Evolutionary conservation across 2,329 filamentous ascomycete genomes (phyloP), one percentile per base, ranked within the genome.

Genomic region (Fusarium marasasianum): DNA sequence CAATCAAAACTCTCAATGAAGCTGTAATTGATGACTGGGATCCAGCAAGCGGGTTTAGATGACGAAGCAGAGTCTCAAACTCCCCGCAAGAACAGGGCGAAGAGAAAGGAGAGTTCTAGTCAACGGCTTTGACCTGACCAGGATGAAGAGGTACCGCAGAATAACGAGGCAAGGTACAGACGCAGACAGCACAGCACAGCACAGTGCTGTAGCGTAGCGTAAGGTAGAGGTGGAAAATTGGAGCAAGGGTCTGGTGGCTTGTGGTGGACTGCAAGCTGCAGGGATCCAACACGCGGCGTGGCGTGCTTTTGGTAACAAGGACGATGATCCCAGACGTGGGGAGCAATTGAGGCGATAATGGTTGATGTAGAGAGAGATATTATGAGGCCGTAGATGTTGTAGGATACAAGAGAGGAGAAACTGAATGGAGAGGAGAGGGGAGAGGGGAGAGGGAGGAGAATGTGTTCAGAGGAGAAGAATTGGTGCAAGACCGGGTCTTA

Each of bases 51-150:
- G 62, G 67, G 69, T 69, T 71, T 57, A 69, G 77, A 77, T 78
- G 77, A 77, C 73, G 74, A 73, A 76, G 72, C 65, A 66, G 66
- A 78, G 74, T 72, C 71, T 71, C 72, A 66, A 55, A 73, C 72
- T 78, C 77, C 77, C 77, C 77, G 71, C 77, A 78, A 72, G 75
- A 76, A 77, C 66, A 75, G 59, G 73, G 60, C 69, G 73, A 76
- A 66, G 63, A 72, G 73, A 77, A 69, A 73, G 72, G 75, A 78
- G 76, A 78, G 71, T 68, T 76, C 73, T 78, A 43, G 60, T 69
- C 67, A 66, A 76, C 54, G 60, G 71, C 65, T 70, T 61, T 68
- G 61, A 48, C 69, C 71, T 66, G 67, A 63, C 59, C 69, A 63
- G 47, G 60, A 43, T 64, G 48, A 43, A 72, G 67, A 69, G 56